Evolutionary conservation across 345 rosid genomes (phyloP).

Genomic region (Sisymbrium irio): DNA sequence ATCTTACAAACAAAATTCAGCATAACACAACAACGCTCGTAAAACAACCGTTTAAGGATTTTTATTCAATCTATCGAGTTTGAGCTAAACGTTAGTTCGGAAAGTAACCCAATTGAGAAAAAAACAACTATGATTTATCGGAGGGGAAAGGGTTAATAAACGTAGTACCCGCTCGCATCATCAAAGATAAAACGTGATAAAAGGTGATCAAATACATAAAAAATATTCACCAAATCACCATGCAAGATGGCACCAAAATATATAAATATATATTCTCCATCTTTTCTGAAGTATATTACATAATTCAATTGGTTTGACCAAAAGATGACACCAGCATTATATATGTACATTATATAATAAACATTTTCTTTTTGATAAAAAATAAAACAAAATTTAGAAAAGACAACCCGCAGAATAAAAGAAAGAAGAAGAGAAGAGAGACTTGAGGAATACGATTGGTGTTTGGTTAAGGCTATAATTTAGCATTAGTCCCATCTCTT

Average conservation of each 20-base stretch:
- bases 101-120: neutral
- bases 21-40: neutral
- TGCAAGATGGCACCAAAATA: conserved; percentile 2
- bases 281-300: neutral
- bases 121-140: neutral
- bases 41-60: neutral
- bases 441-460: conserved; percentile 31
- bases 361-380: too few species aligned
- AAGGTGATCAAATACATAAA: neutral
- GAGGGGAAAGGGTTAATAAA: neutral
- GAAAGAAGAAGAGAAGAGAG: neutral
- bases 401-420: neutral
- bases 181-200: conserved; percentile 19
- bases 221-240: conserved; percentile 15
- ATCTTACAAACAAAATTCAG: neutral
- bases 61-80: neutral
- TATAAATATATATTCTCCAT: neutral
- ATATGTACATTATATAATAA: neutral
- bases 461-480: conserved; percentile 40
- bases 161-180: neutral
- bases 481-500: conserved; percentile 40
- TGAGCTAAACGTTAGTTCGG: neutral
- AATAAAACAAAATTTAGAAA: neutral
- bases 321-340: neutral
- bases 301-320: conserved; percentile 14